Conservation (phyloP, 2,329 filamentous ascomycete genomes). For the Chaetoscypha palmicola region DNA sequence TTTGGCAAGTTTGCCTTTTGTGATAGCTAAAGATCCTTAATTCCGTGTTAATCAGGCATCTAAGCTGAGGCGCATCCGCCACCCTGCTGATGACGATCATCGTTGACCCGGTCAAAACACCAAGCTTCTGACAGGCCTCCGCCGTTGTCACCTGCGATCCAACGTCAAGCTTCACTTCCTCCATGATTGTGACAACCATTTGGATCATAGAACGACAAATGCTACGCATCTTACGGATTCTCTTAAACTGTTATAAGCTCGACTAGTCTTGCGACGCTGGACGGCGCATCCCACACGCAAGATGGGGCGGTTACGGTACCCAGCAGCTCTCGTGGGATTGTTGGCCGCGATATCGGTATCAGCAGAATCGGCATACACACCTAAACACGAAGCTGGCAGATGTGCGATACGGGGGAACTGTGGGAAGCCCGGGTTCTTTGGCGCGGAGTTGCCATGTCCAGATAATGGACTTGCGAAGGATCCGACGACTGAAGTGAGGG, state of each 20-base stretch:
- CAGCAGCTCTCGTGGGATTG: constrained; percentile 17
- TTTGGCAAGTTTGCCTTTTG: too few relatives aligned
- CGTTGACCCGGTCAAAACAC: not conserved
- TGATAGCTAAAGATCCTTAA: too few relatives aligned
- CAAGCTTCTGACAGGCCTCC: not conserved
- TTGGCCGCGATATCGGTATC: constrained; percentile 17
- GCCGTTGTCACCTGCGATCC: not conserved
- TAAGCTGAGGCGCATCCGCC: not conserved
- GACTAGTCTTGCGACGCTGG: constrained; percentile 12
- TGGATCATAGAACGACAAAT: not conserved
- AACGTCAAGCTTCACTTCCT: not conserved
- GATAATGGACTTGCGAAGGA: constrained; percentile 79
- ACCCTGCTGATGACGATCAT: not conserved
- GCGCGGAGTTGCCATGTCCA: constrained; percentile 81
- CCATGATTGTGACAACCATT: not conserved
- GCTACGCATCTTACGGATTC: too few relatives aligned
- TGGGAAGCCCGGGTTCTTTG: constrained; percentile 84
- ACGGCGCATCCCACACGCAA: constrained; percentile 10
- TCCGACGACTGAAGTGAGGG: constrained; percentile 63
- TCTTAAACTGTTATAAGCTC: not conserved
- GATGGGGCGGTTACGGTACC: constrained; percentile 20
- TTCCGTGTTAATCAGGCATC: too few relatives aligned
- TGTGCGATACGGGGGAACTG: constrained; percentile 90
- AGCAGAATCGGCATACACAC: constrained; percentile 29
- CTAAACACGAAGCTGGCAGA: constrained; percentile 74